Base-by-base conservation (phyloP, 2,329 filamentous ascomycete species). In the Colletotrichum caudatum region DNA sequence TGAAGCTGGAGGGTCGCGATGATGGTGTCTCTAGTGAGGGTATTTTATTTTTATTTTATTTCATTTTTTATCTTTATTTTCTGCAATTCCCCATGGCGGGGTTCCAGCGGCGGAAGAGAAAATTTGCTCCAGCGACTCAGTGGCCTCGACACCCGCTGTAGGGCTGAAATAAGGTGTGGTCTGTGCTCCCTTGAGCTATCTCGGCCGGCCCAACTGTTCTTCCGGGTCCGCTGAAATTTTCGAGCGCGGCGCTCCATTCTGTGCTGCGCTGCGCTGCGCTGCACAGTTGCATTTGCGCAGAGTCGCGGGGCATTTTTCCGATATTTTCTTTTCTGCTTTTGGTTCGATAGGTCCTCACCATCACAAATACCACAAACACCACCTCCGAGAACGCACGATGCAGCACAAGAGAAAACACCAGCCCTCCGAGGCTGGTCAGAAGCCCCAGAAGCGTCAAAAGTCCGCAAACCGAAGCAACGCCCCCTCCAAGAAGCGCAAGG, bases 401-500 rank as follows among this genome's bases (percentile, higher is more conserved):
- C 70, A 72, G 18, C 66, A 59, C 39, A 74, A 74, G 60, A 73
- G 73, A 23, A 74, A 74, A 50, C 64, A 73, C 1, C 71, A 66
- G 60, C 53, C 46, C 39, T 57, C 64, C 1, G 68, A 66, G 37
- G 62, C 64, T 12, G 33, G 39, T 3, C 67, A 62, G 35, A 62
- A 65, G 20, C 71, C 73, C 37, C 41, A 58, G 20, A 74, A 74
- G 54, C 71, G 73, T 33, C 73, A 74, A 65, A 74, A 73, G 61
- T 66, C 72, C 5, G 62, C 39, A 20, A 62, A 23, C 8, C 35
- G 20, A 3, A 73, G 69, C 37, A 5, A 51, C 16, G 66, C 29
- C 5, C 29, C 59, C 0, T 48, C 76, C 66, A 82, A 82, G 76
- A 78, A 79, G 20, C 80, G 80, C 53, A 77, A 83, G 2, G 82